A percentile compares a stretch with the other conserved stretches of the same genome.
Evolutionary conservation across 495 filamentous ascomycete genomes (phyloP).

Genomic region (Penicillium longicatenatum): DNA sequence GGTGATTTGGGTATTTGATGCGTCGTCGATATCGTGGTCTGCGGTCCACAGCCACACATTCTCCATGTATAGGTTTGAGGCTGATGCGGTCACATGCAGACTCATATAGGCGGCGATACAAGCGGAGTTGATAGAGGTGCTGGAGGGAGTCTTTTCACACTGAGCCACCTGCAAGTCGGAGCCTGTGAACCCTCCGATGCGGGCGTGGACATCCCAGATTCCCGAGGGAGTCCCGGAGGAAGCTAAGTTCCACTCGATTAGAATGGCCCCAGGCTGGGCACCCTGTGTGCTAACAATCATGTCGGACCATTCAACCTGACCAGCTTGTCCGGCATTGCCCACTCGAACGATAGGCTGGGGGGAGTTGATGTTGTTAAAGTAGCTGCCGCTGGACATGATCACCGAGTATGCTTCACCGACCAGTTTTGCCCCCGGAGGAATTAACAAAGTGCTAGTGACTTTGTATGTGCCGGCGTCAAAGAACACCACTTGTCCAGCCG

Average conservation of each 20-base stretch:
- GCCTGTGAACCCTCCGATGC: slow-evolving; percentile 71
- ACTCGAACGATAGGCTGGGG: slow-evolving; percentile 76
- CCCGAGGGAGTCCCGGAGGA: slow-evolving; percentile 60
- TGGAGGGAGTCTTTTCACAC: slow-evolving; percentile 54
- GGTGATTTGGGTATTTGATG: slow-evolving; percentile 56
- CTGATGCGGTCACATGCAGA: slow-evolving; percentile 57
- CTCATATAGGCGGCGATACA: slow-evolving; percentile 63
- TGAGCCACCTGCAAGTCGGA: slow-evolving; percentile 68
- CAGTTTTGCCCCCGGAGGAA: slow-evolving; percentile 61
- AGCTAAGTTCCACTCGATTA: slow-evolving; percentile 84
- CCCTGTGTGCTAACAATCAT: slow-evolving; percentile 71
- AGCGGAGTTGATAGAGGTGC: slow-evolving; percentile 41
- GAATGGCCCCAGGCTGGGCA: slow-evolving; percentile 76
- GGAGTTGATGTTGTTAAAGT: slow-evolving; percentile 63
- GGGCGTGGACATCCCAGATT: slow-evolving; percentile 86
- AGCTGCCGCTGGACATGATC: slow-evolving; percentile 71
- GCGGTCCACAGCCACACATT: slow-evolving; percentile 66
- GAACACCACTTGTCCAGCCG: slow-evolving; percentile 57
- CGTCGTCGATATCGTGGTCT: slow-evolving; percentile 68
- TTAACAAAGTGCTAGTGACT: slow-evolving; percentile 70
- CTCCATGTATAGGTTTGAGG: slow-evolving; percentile 54
- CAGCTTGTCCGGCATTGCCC: slow-evolving; percentile 69
- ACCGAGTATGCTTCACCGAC: slow-evolving; percentile 82
- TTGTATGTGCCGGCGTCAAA: slow-evolving; percentile 85
- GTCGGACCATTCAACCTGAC: slow-evolving; percentile 75